Percentiles rank a stretch among this genome's conserved stretches.
phyloP scores from a whole-genome alignment of 2,329 filamentous ascomycete genomes.

The Pyrenochaeta sp. region DNA sequence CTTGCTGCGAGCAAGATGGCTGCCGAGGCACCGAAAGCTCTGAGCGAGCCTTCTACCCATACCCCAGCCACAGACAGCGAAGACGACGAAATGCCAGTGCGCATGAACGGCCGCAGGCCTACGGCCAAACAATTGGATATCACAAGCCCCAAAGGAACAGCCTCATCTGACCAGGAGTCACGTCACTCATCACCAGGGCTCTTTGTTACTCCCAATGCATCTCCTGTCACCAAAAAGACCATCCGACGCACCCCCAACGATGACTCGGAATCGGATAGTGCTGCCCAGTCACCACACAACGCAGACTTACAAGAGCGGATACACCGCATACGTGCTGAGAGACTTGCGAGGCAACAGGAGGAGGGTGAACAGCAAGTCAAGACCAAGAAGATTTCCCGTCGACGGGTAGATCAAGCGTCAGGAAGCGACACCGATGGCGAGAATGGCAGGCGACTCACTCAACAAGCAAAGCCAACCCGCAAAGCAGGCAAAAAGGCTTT shows the following conservation, averaged over 20 bases:
- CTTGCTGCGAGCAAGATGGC: conserved; percentile 43
- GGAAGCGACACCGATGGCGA: conserved; percentile 65
- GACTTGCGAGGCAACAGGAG: conserved; percentile 70
- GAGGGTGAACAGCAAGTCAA: conserved; percentile 47
- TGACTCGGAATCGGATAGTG: conserved; percentile 55
- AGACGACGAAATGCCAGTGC: conserved; percentile 40
- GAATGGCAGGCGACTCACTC: conserved; percentile 62
- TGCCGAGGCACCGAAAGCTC: conserved; percentile 13
- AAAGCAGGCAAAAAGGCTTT: conserved; percentile 95
- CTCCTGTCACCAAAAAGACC: conserved; percentile 45
- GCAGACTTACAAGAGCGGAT: conserved; percentile 75
- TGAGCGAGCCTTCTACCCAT: conserved; percentile 6
- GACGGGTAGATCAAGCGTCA: conserved; percentile 53
- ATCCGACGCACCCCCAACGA: conserved; percentile 3
- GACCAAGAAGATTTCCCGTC: conserved; percentile 41
- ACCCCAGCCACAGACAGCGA: conserved; percentile 25
- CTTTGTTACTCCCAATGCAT: conserved; percentile 62
- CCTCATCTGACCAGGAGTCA: conserved; percentile 30
- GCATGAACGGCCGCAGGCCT: conserved; percentile 21
- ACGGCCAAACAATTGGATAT: conserved; percentile 15
- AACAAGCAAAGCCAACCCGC: conserved; percentile 72
- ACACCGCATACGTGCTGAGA: conserved; percentile 75
- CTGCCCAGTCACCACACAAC: conserved; percentile 55
- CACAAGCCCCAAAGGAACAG: conserved; percentile 23
- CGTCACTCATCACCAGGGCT: conserved; percentile 59